Evolutionary conservation across 257 asterid species (phyloP), one percentile per base, ranked within the genome.

Genomic region (Solanum tacnaense): DNA sequence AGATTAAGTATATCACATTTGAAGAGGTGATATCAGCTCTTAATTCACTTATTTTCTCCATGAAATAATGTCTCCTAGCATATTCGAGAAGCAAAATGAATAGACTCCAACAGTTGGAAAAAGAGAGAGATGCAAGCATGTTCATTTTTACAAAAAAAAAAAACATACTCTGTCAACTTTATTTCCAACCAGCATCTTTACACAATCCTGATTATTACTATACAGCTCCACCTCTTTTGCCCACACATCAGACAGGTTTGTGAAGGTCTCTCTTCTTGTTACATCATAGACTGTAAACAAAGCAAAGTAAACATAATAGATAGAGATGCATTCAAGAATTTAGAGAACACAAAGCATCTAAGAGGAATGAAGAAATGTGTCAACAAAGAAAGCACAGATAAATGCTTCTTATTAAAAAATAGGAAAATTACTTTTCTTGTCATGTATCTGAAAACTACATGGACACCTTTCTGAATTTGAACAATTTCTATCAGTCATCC

Each of bases 101-200:
- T 21, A 1, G 6, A 49, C 84, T 36, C 83, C 58, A 76, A 76
- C 84, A 29, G 23, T 7, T 46, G 72, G 65, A 72, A 67, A 70
- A 79, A 15, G 82, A 20, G 65, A 79, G 15, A 78, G 65, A 87
- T 46, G n/a, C 65, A 67, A 25, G 31, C 75, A 67, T 10, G 16
- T 44, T 44, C 13, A 79, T 0, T n/a, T 65, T 6, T 5, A 18
- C 70, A 29, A 46, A 46, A 46, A 44, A 9, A 9, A 39, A 10
- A 44, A 88, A 90, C 94, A 85, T 91, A 96, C 98, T 88, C 92
- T 92, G 89, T 96, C 99, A 88, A 95, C 96, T 96, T 96, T 96
- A 94, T 96, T 96, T 34, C 99, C 99, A 4, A 96, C 98, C 72
- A 96, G 98, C 95, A 96, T 96, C 95, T 96, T 96, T 90, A 94